phyloP scores from a whole-genome alignment of 352 stramenopile genomes.

The Pythium grandisporangium region DNA sequence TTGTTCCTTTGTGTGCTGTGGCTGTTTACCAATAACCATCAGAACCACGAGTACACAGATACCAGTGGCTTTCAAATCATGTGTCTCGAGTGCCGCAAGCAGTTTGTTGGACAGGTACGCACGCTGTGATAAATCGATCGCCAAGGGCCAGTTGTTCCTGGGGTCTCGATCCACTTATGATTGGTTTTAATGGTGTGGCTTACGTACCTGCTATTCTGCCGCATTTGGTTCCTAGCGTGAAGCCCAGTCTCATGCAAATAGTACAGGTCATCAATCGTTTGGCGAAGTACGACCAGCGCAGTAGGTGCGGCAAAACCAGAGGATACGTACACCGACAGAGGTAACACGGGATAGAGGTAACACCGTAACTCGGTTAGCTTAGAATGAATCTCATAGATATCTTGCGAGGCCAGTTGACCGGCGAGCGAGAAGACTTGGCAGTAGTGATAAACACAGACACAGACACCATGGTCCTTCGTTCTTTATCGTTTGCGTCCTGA shows the following conservation, averaged over 20 bases:
- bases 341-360: neutral
- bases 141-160: too few relatives aligned
- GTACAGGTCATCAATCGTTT: conserved; percentile 67
- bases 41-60: conserved; percentile 80
- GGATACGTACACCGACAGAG: neutral
- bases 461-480: too few relatives aligned
- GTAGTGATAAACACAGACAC: too few relatives aligned
- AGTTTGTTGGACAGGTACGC: conserved; percentile 55
- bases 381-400: neutral
- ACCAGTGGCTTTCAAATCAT: conserved; percentile 62
- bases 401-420: too few relatives aligned
- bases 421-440: too few relatives aligned
- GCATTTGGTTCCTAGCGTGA: conserved; percentile 23
- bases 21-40: too few relatives aligned
- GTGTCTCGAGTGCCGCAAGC: conserved; percentile 53
- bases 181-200: too few relatives aligned
- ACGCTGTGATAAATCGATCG: neutral
- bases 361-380: neutral
- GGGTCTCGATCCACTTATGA: too few relatives aligned
- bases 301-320: neutral
- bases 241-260: conserved; percentile 45
- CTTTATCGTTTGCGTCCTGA: neutral
- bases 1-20: too few relatives aligned
- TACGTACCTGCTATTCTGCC: conserved; percentile 9
- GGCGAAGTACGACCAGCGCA: conserved; percentile 30